Conservation (phyloP, 2,329 filamentous ascomycete species). For the Alternaria rosae region DNA sequence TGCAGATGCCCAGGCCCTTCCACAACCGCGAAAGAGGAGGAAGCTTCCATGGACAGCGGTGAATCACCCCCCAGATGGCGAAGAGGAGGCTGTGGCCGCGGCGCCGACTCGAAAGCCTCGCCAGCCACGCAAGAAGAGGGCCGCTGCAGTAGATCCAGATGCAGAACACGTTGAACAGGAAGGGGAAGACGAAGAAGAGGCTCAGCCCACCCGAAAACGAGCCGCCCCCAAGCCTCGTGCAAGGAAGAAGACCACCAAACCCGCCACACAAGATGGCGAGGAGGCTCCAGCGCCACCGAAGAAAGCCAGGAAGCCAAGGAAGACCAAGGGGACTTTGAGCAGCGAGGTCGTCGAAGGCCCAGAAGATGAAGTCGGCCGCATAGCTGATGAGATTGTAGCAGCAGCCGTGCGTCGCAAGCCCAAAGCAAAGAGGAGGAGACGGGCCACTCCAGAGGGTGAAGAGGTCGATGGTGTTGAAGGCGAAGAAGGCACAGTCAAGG, state of each 20-base stretch:
- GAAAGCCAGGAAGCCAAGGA: constrained; percentile 41
- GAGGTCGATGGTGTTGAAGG: constrained; percentile 13
- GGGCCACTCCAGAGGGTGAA: constrained; percentile 17
- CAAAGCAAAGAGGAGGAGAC: constrained; percentile 27
- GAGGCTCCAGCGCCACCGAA: constrained; percentile 24
- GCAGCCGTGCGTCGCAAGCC: constrained; percentile 22
- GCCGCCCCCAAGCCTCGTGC: constrained; percentile 26
- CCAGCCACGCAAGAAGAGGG: constrained; percentile 20
- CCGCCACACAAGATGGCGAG: constrained; percentile 17
- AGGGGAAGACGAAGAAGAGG: constrained; percentile 19
- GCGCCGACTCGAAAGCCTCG: constrained; percentile 21
- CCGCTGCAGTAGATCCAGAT: constrained; percentile 2
- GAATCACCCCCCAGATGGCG: constrained; percentile 30
- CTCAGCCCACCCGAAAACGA: constrained; percentile 15
- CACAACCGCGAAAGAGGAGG: constrained; percentile 15
- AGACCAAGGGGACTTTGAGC: constrained; percentile 27
- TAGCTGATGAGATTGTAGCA: constrained; percentile 18
- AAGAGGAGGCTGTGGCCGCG: constrained; percentile 13
- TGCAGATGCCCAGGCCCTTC: constrained; percentile 6
- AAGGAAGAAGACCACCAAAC: constrained; percentile 24
- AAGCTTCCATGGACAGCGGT: constrained; percentile 41
- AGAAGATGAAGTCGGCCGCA: constrained; percentile 17
- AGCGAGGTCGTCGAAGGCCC: constrained; percentile 12
- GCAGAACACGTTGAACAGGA: constrained; percentile 19
- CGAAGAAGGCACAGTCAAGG: constrained; percentile 12